Conservation (phyloP, 78 protist species). For the Anaeramoeba ignava region DNA sequence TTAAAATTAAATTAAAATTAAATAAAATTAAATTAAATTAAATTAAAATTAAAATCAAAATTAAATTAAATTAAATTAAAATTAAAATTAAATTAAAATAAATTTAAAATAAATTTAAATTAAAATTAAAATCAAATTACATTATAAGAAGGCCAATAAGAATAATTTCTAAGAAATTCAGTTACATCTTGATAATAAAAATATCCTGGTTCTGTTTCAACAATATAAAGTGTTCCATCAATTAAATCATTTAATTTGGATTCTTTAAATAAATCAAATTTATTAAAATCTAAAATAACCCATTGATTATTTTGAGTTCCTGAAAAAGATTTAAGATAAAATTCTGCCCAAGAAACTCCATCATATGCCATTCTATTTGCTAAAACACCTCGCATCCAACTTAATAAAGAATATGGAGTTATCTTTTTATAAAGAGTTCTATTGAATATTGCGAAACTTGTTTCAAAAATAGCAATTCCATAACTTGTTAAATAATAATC, state of each 20-base stretch:
- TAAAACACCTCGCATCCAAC: background rate
- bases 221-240: background rate
- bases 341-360: background rate
- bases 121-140: too few species aligned
- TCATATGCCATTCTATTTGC: background rate
- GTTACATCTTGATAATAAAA: background rate
- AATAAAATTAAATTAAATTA: too few species aligned
- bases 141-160: background rate
- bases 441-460: background rate
- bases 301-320: background rate
- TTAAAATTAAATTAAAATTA: too few species aligned
- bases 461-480: background rate
- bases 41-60: too few species aligned
- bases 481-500: background rate
- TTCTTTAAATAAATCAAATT: background rate
- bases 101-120: too few species aligned
- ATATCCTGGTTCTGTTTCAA: background rate
- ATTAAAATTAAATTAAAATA: too few species aligned
- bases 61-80: too few species aligned
- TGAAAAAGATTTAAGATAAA: background rate
- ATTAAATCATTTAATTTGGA: background rate
- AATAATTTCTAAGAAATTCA: background rate
- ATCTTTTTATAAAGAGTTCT: background rate
- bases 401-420: background rate
- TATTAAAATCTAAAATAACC: background rate